Evolutionary conservation across 805 yeast species (phyloP), one percentile per base, ranked within the genome.

Genomic region (Cyberlindnera mrakii): DNA sequence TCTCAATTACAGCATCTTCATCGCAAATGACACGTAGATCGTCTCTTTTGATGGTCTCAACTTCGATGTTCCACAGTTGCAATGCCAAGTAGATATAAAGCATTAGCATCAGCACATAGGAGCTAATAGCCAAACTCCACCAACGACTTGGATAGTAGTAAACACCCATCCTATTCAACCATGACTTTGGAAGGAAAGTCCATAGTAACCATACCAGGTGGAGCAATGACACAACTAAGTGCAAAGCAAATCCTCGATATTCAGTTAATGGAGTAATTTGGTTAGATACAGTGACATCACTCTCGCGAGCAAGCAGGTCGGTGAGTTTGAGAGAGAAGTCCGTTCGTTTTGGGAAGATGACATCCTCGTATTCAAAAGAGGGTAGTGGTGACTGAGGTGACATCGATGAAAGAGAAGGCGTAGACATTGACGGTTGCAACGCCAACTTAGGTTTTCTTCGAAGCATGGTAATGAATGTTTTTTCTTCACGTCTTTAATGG

Each of bases 121-220:
- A 71, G 4, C 96, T 96, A 3, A 85, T 61, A 1, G 87, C 85
- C 30, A 85, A 58, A 2, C 95, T 82, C 99, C 98, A 93, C 80
- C 90, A 85, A 51, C 95, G 71, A 29, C 91, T 85, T 0, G 98
- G 98, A 53, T 81, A 85, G 61, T 80, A 89, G 54, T 73, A 76
- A 16, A 83, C 76, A 15, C 79, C 80, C 27, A 78, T 50, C 8
- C 53, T 53, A 44, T 78, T 71, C 34, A 84, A 72, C 30, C 74
- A 53, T n/a, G 55, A 48, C 32, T 76, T 75, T 0, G 97, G 97
- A 0, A 80, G 56, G 4, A 84, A 55, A 1, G 95, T 77, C 97
- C 98, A 91, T 5, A 75, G 46, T 2, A 81, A 49, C 73, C 85
- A 85, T 5, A 75, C 62, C 2, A 70, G 44, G 20, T 86, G 68